phyloP scores from a whole-genome alignment of 2,329 filamentous ascomycete species.

The Phialemonium atrogriseum region DNA sequence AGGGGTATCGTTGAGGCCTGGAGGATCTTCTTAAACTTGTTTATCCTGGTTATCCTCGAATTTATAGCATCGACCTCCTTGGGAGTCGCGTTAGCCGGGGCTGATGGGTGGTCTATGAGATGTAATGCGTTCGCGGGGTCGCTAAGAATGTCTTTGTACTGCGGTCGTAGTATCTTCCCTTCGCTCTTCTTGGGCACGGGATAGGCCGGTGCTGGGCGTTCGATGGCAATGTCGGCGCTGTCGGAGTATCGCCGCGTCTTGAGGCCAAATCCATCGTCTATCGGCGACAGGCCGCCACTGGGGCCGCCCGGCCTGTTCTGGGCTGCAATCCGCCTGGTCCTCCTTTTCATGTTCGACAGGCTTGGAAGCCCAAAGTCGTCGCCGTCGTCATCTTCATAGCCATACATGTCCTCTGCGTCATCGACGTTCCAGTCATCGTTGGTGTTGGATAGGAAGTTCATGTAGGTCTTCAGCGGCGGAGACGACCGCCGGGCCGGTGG shows the following conservation, averaged over 20 bases:
- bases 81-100: slow-evolving; percentile 62
- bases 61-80: slow-evolving; percentile 85
- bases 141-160: slow-evolving; percentile 92
- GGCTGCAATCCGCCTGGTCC: slow-evolving; percentile 44
- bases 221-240: slow-evolving; percentile 90
- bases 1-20: slow-evolving; percentile 87
- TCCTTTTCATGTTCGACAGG: slow-evolving; percentile 81
- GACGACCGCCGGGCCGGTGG: slow-evolving; percentile 46
- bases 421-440: slow-evolving; percentile 76
- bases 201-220: slow-evolving; percentile 74
- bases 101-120: slow-evolving; percentile 78
- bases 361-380: slow-evolving; percentile 95
- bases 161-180: slow-evolving; percentile 89
- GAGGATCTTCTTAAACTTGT: slow-evolving; percentile 95
- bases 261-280: slow-evolving; percentile 26
- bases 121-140: slow-evolving; percentile 90
- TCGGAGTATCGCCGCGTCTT: slow-evolving; percentile 60
- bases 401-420: slow-evolving; percentile 65
- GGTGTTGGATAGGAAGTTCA: slow-evolving; percentile 71
- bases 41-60: slow-evolving; percentile 84
- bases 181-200: slow-evolving; percentile 83
- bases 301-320: slow-evolving; percentile 25
- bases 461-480: slow-evolving; percentile 66
- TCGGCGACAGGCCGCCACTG: slow-evolving; percentile 24
- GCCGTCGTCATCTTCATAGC: slow-evolving; percentile 79